Evolutionary conservation across 345 rosid genomes (phyloP).

Genomic region (Citrus australasica): DNA sequence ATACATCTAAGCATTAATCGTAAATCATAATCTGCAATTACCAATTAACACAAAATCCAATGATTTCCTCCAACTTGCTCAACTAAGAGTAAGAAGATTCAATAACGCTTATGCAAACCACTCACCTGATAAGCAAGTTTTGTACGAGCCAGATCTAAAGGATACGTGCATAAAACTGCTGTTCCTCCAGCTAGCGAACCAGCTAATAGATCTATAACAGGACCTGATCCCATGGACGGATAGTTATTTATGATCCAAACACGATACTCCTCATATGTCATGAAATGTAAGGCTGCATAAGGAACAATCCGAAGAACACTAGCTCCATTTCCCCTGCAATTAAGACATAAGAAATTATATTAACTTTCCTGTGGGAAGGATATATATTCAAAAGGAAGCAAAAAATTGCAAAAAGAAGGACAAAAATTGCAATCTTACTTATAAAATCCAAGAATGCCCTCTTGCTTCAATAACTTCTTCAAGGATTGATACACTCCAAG

Average conservation of each 20-base stretch:
- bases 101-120: slow-evolving; percentile 6
- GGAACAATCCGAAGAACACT: slow-evolving; percentile 93
- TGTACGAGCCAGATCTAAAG: slow-evolving; percentile 93
- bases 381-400: neutral
- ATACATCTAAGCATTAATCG: neutral
- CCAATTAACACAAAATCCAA: neutral
- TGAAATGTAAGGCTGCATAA: slow-evolving; percentile 94
- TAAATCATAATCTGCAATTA: neutral
- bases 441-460: slow-evolving; percentile 82
- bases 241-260: slow-evolving; percentile 75
- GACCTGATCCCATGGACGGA: slow-evolving; percentile 77
- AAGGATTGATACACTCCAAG: slow-evolving; percentile 73
- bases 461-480: slow-evolving; percentile 71
- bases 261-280: slow-evolving; percentile 92
- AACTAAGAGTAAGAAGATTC: slow-evolving; percentile 2
- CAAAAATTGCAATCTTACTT: slow-evolving; percentile 42
- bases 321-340: slow-evolving; percentile 86
- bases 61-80: neutral
- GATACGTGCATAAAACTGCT: slow-evolving; percentile 93
- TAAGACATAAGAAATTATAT: slow-evolving; percentile 19
- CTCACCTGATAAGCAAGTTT: slow-evolving; percentile 96
- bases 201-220: slow-evolving; percentile 86
- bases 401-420: neutral
- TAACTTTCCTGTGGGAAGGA: neutral
- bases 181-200: slow-evolving; percentile 97